Base-by-base conservation (phyloP, 768 basidiomycete genomes). In the Mrakia frigida region DNA sequence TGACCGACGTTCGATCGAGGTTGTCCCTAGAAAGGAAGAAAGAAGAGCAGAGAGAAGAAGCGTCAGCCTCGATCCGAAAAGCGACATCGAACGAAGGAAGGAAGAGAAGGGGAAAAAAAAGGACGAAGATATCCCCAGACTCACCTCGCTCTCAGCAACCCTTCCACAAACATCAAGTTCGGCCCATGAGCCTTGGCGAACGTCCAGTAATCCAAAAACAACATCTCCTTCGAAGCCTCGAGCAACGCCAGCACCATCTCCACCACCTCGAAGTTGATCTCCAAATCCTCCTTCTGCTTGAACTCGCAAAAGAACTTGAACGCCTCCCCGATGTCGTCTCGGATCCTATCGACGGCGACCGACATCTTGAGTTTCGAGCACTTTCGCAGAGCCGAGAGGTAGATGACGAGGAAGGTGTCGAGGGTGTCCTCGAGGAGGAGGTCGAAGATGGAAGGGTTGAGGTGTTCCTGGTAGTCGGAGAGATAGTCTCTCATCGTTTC, bases 401-500 rank as follows among this genome's bases (percentile, higher is more conserved):
- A 98, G 11, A 88, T 87, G 81, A 96, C 89, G 52, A 99, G 87
- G 86, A 96, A 95, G 7, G 90, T 85, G 81, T 98, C 94, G 73
- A 98, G 86, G 46, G 98, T 88, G 81, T 98, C 94, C 82, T 97
- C 95, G 23, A 97, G 86, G 46, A 98, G 86, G 33, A 98, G 87
- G 78, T 98, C 95, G 79, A 98, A 89, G 63, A 99, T 87, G 9
- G 92, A 90, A 21, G 92, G 87, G 82, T 98, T 97, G 77, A 99
- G 89, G 81, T 90, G 97, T 63, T 88, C 87, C 81, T 95, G 92
- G 83, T 93, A 96, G 84, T 98, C 97, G n/a, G 87, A 83, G 89
- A 94, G 94, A 84, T 98, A 98, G 81, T 99, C 97, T 73, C 90
- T 88, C 87, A 98, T 92, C 59, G 97, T 99, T 84, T 94, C 92